phyloP scores from a whole-genome alignment of 2,329 filamentous ascomycete genomes.

The Penicillium occitanis region DNA sequence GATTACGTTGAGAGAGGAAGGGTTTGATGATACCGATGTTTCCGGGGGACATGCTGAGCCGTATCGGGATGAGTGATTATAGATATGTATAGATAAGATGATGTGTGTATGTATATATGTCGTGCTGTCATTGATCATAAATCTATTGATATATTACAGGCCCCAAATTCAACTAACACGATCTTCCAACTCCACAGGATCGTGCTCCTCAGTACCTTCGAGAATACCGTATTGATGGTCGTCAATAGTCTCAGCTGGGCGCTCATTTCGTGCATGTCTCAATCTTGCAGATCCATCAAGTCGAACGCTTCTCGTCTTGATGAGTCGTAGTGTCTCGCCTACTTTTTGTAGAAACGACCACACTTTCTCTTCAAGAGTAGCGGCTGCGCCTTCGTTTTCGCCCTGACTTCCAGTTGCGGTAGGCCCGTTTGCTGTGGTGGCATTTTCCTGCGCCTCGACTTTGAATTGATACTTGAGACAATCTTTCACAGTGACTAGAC shows the following conservation, averaged over 20 bases:
- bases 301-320: conserved; percentile 9
- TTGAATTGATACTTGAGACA: conserved; percentile 98
- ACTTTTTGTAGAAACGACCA: conserved; percentile 41
- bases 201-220: conserved; percentile 31
- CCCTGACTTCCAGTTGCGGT: conserved; percentile 6
- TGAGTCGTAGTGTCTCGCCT: conserved; percentile 24
- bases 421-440: conserved; percentile 33
- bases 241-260: neutral
- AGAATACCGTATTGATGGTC: conserved; percentile 13
- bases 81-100: neutral
- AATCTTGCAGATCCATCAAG: conserved; percentile 24
- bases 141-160: conserved; percentile 8
- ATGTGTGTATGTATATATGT: neutral
- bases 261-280: conserved; percentile 26
- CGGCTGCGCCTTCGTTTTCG: conserved; percentile 25
- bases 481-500: conserved; percentile 93
- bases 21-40: neutral
- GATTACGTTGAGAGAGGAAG: conserved; percentile 16
- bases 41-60: neutral
- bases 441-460: conserved; percentile 79
- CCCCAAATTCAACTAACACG: conserved; percentile 1
- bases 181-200: conserved; percentile 20
- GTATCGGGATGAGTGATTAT: conserved; percentile 16
- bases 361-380: conserved; percentile 36
- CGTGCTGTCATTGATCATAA: conserved; percentile 21